phyloP scores from a whole-genome alignment of 1,284 basidiomycete species.

The Ustanciosporium gigantosporum region DNA sequence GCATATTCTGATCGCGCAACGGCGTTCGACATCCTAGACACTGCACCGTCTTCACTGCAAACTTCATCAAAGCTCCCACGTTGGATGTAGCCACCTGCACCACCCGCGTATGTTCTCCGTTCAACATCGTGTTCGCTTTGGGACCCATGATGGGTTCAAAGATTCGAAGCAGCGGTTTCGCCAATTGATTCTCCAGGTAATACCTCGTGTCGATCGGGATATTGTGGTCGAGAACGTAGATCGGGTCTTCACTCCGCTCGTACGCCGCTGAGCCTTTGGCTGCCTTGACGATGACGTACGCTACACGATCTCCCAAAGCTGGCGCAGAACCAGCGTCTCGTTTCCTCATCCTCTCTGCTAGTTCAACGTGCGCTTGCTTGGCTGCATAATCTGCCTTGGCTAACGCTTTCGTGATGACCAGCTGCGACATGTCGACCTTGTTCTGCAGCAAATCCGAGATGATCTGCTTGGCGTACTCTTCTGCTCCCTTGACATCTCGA shows the following conservation, averaged over 20 bases:
- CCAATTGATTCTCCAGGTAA: conserved; percentile 60
- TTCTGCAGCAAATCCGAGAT: conserved; percentile 60
- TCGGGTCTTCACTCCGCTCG: conserved; percentile 59
- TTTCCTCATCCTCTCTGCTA: conserved; percentile 60
- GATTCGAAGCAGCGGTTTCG: conserved; percentile 60
- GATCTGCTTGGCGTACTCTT: conserved; percentile 58
- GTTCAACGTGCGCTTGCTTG: conserved; percentile 60
- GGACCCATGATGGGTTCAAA: conserved; percentile 60
- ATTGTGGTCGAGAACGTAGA: conserved; percentile 60
- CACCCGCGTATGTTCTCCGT: conserved; percentile 57
- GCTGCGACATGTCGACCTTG: conserved; percentile 61
- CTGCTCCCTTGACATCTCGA: conserved; percentile 59
- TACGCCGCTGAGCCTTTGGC: conserved; percentile 59
- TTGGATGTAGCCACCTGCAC: conserved; percentile 58
- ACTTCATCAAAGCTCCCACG: conserved; percentile 60
- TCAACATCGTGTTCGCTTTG: conserved; percentile 49
- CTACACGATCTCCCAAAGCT: conserved; percentile 58
- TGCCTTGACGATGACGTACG: conserved; percentile 60
- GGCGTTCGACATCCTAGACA: conserved; percentile 60
- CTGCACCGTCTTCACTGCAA: conserved; percentile 58
- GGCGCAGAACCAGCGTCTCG: conserved; percentile 59
- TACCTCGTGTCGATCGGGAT: conserved; percentile 61
- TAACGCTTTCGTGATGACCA: conserved; percentile 60
- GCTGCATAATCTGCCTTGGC: conserved; percentile 59
- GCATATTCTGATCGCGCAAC: conserved; percentile 46